These are phyloP conservation scores for Pouteria campechiana DNA, from an alignment of 179 eudicot species.

Conservation along the genomic window DNA sequence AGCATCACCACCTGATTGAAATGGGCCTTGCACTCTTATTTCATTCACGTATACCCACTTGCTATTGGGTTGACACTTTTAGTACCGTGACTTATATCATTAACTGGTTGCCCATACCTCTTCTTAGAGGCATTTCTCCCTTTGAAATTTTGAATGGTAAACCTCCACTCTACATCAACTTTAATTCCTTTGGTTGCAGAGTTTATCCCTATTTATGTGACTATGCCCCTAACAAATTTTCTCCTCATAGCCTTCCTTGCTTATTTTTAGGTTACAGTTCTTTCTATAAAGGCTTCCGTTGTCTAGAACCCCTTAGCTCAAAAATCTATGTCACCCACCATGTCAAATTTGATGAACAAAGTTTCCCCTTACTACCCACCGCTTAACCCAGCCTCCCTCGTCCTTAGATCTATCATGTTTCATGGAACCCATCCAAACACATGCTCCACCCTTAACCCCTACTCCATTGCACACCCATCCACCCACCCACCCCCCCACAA, in stretches of 20 bases:
- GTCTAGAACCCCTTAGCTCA: not conserved
- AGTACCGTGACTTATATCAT: no score
- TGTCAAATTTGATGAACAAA: no score
- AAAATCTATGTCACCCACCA: not conserved
- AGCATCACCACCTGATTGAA: not conserved
- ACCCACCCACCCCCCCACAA: no score
- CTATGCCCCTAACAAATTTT: no score
- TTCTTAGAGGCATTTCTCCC: no score
- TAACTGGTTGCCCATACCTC: no score
- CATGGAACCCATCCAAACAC: not conserved
- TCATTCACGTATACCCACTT: not conserved
- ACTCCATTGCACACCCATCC: not conserved
- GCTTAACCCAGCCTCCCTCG: not conserved
- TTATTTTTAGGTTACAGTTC: not conserved
- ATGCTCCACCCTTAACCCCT: not conserved
- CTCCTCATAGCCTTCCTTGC: no score
- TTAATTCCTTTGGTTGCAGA: no score
- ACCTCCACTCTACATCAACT: no score
- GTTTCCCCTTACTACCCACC: not conserved
- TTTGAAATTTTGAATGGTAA: no score
- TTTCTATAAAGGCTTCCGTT: not conserved
- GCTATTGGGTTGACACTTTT: not conserved
- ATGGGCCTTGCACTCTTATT: not conserved
- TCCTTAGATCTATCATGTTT: not conserved
- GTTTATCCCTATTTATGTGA: no score